Evolutionary conservation across 257 asterid species (phyloP), one percentile per base, ranked within the genome.

Genomic region (Nicotiana attenuata): DNA sequence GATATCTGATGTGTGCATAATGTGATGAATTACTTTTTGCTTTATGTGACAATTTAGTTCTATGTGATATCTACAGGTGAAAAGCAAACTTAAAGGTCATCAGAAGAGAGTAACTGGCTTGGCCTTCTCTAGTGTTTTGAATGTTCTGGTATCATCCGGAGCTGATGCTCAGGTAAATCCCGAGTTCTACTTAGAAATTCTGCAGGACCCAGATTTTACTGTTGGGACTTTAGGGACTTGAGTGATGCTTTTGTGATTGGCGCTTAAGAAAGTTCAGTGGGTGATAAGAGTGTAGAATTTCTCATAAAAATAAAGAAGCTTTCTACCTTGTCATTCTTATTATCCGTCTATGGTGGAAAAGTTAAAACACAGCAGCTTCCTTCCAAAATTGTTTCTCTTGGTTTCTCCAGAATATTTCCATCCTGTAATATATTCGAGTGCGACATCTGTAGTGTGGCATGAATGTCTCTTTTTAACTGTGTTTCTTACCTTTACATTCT

Each of bases 81-180:
- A 85, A 82, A 31, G 35, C 78, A 90, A 86, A 88, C 93, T 92
- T 61, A 87, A 76, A 86, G 96, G 94, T 63, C 98, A 93, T 84
- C 82, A 84, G 84, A 87, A 87, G 84, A 87, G 92, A 89, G 90
- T 93, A 41, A 92, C 97, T 24, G 96, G 97, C 57, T 92, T 92
- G 53, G 92, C 98, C 13, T 93, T 92, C 81, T 93, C 97, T 52
- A 89, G 64, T n/a, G 88, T 73, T 78, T 85, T 92, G 61, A 82
- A 85, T 80, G 68, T 90, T 63, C 91, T 93, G 35, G 94, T 90
- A 47, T 93, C 98, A 35, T 85, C 94, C 5, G 91, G 93, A 73
- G 92, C 93, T 64, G 97, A 93, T 85, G 92, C 90, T 80, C 93
- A 93, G 96, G 98, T 92, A 82, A n/a, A 26, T 80, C 7, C 33